Conservation (phyloP, 331 rosid species). For the Acacia concinna region DNA sequence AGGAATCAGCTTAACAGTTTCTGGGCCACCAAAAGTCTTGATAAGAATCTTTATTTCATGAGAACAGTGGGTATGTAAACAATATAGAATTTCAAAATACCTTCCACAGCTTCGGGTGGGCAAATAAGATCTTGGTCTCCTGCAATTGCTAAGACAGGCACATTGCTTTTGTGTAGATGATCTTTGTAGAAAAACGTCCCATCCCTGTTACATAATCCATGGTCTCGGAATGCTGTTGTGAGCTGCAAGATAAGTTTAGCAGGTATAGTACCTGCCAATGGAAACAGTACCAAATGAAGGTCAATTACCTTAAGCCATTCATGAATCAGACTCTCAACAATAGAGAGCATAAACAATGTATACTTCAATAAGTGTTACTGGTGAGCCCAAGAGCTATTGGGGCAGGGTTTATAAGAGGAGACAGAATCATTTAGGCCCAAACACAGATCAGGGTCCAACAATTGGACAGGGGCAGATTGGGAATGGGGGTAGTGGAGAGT, state of each 20-base stretch:
- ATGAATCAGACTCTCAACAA: conserved; percentile 5
- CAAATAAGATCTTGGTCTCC: conserved; percentile 97
- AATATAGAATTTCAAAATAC: conserved; percentile 40
- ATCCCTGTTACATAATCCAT: conserved; percentile 71
- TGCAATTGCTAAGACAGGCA: conserved; percentile 90
- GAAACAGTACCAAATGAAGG: conserved; percentile 10
- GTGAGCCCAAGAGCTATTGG: too few relatives aligned
- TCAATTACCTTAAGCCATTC: not conserved
- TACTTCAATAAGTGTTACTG: not conserved
- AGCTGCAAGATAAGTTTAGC: conserved; percentile 92
- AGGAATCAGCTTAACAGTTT: conserved; percentile 76
- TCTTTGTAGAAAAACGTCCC: conserved; percentile 76
- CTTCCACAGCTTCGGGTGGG: conserved; percentile 97
- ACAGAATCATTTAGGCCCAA: too few relatives aligned
- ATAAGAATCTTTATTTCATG: conserved; percentile 22
- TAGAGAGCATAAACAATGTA: not conserved
- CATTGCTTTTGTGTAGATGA: conserved; percentile 65
- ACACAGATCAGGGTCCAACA: too few relatives aligned
- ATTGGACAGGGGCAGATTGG: too few relatives aligned
- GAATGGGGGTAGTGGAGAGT: too few relatives aligned
- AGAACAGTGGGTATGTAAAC: conserved; percentile 19
- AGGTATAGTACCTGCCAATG: conserved; percentile 83
- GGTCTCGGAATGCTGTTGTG: conserved; percentile 92
- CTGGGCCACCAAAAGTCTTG: conserved; percentile 45
- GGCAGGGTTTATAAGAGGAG: too few relatives aligned